Evolutionary conservation across 192 early-diverging fungal species (phyloP).

Genomic region (Entomortierella beljakovae): DNA sequence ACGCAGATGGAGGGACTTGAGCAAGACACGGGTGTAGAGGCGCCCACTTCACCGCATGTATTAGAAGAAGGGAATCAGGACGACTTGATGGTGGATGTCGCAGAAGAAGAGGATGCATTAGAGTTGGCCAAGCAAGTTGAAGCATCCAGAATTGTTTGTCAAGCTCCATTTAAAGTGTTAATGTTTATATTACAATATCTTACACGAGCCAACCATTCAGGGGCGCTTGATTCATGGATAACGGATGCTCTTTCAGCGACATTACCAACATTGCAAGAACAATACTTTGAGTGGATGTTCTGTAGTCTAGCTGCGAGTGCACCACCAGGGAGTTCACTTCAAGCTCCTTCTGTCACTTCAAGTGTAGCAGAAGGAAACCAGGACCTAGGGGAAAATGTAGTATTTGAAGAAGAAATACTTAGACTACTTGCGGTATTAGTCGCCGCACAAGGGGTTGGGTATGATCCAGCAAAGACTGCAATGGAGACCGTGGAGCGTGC

Average conservation of each 20-base stretch:
- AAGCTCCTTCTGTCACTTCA: background rate
- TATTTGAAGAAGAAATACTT: constrained; percentile 28
- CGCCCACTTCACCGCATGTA: background rate
- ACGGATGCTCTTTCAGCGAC: constrained; percentile 43
- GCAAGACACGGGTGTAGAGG: background rate
- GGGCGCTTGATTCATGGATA: constrained; percentile 40
- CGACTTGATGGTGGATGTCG: background rate
- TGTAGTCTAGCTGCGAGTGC: background rate
- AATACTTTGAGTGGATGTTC: constrained; percentile 45
- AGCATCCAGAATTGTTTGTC: constrained; percentile 10
- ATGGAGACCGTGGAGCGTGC: constrained; percentile 1
- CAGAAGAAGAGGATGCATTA: constrained; percentile 9
- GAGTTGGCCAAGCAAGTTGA: constrained; percentile 34
- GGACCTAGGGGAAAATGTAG: background rate
- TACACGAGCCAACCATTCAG: constrained; percentile 30
- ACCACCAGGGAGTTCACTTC: too few species aligned
- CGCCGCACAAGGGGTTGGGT: constrained; percentile 21
- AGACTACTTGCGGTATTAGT: constrained; percentile 19
- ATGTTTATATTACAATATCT: constrained; percentile 38
- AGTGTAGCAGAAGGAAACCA: background rate
- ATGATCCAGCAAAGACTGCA: constrained; percentile 11
- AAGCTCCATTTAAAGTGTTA: constrained; percentile 39
- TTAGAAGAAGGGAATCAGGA: background rate
- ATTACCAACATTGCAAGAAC: constrained; percentile 13
- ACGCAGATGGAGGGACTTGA: background rate